Conservation (phyloP, 805 yeast genomes). For the Candida germanica region DNA sequence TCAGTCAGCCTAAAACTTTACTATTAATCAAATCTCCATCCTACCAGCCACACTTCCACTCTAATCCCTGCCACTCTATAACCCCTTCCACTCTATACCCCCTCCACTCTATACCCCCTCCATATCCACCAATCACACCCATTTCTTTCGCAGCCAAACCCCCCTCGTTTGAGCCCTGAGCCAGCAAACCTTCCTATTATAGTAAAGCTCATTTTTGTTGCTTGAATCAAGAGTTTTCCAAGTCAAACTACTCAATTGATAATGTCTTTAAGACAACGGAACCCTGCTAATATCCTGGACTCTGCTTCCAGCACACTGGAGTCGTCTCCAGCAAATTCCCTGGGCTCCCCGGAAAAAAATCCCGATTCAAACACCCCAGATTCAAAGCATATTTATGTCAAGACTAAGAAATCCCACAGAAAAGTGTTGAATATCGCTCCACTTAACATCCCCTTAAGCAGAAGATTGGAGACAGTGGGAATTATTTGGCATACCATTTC, state of each 20-base stretch:
- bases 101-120: no score
- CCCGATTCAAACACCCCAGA: not conserved
- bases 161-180: not conserved
- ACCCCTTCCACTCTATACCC: no score
- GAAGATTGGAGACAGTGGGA: constrained; percentile 64
- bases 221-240: no score
- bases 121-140: no score
- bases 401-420: not conserved
- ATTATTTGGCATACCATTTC: constrained; percentile 73
- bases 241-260: no score
- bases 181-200: not conserved
- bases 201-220: not conserved
- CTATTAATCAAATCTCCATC: no score
- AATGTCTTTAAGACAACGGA: constrained; percentile 1
- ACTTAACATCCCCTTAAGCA: constrained; percentile 48
- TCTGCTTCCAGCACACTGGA: not conserved
- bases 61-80: no score
- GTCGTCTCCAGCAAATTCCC: not conserved
- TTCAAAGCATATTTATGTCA: not conserved
- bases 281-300: not conserved
- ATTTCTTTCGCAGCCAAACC: no score
- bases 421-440: constrained; percentile 48
- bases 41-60: no score
- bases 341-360: not conserved
- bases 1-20: no score